Base-by-base conservation (phyloP, 2,329 filamentous ascomycete species). In the Fusarium sp. region DNA sequence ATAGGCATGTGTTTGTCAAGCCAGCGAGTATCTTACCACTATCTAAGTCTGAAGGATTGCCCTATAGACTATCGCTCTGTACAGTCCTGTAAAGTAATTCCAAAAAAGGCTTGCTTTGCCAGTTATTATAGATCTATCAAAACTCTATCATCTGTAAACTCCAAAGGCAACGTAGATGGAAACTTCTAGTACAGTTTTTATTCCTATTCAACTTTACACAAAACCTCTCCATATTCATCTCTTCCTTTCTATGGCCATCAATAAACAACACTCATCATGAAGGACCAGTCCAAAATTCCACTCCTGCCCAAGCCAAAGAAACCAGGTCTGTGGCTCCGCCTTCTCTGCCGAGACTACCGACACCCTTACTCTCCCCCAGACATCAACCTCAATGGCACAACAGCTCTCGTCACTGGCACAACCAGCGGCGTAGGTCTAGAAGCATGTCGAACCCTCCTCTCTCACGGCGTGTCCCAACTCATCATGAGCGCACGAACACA, bases 341-440 rank as follows among this genome's bases (percentile, higher is more conserved):
- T 30, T 32, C 6, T 51, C 15, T 18, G 18, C 5, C 18, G 18
- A 38, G 10, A 3, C 18, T 15, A n/a, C 2, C 30, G 11, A 51
- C 10, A 9, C 10, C 16, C 20, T 25, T 7, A 22, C 16, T 18
- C 16, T 3, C 22, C 43, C 43, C n/a, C 34, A n/a, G 8, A 25
- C 9, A 16, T 32, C 29, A 10, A 16, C 8, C 48, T 59, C n/a
- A 6, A 15, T 6, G 40, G 40, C 4, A 24, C 29, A 18, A 32
- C 32, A 5, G 56, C 24, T 18, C 24, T 59, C 4, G 22, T 59
- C 7, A 59, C 56, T 4, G 56, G 48, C 15, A 20, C 48, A 38
- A 45, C 48, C n/a, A 58, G 38, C 47, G 47, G 56, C 25, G 22
- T 53, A 16, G 46, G 56, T 8, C 38, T 54, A 2, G 15, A 59